These are phyloP conservation scores for Friedmanniomyces simplex DNA, from an alignment of 495 filamentous ascomycete genomes.

Conservation along the genomic window DNA sequence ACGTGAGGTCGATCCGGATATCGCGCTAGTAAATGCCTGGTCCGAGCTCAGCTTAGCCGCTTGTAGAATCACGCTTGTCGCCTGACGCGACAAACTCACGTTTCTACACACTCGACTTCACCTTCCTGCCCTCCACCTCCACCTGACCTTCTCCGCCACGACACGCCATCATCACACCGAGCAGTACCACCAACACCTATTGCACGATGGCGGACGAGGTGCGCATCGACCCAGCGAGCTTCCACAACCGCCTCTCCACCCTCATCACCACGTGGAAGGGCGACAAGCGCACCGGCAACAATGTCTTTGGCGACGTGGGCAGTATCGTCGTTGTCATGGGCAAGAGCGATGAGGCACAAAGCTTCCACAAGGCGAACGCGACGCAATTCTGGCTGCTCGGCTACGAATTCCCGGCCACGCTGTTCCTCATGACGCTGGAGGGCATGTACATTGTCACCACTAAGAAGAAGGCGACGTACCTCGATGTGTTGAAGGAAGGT, in stretches of 20 bases:
- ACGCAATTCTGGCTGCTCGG: conserved; percentile 97
- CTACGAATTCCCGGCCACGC: conserved; percentile 94
- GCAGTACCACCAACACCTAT: not conserved
- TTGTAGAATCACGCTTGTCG: too few species aligned
- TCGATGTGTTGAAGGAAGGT: conserved; percentile 74
- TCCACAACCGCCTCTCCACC: conserved; percentile 81
- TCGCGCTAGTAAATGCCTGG: not conserved
- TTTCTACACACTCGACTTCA: not conserved
- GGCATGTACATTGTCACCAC: conserved; percentile 85
- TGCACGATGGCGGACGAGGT: conserved; percentile 49
- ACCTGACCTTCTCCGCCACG: not conserved
- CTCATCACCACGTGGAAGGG: conserved; percentile 88
- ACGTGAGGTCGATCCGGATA: not conserved
- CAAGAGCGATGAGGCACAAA: conserved; percentile 76
- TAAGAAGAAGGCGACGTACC: conserved; percentile 93
- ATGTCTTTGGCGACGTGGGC: conserved; percentile 69
- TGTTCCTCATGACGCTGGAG: conserved; percentile 84
- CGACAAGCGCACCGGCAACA: conserved; percentile 74
- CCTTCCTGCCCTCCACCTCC: not conserved
- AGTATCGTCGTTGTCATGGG: conserved; percentile 87
- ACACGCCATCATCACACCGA: conserved; percentile 10
- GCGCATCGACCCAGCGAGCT: conserved; percentile 81
- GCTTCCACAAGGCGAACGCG: conserved; percentile 88
- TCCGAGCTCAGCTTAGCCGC: too few species aligned
- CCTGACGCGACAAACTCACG: not conserved